Evolutionary conservation across 495 filamentous ascomycete species (phyloP).

Genomic region (Lasiosphaeriaceae sp.): DNA sequence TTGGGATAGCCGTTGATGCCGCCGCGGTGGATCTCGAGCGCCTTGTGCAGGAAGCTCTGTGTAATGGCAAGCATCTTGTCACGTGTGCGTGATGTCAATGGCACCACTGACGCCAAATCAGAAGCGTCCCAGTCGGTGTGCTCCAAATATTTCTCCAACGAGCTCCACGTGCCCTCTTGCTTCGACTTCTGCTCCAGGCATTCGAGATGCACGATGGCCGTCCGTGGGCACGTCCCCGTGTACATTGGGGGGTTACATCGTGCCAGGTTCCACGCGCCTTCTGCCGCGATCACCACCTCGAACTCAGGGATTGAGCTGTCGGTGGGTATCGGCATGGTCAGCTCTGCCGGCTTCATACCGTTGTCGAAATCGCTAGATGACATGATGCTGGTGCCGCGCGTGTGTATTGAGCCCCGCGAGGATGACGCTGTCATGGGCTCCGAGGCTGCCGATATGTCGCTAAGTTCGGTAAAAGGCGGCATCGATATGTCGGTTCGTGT

Average conservation of each 20-base stretch:
- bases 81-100: conserved; percentile 48
- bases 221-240: conserved; percentile 50
- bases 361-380: conserved; percentile 36
- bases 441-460: conserved; percentile 31
- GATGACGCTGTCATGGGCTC: conserved; percentile 35
- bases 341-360: conserved; percentile 28
- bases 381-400: conserved; percentile 42
- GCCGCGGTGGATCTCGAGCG: conserved; percentile 54
- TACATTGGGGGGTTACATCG: conserved; percentile 51
- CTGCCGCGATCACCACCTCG: conserved; percentile 48
- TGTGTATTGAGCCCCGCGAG: conserved; percentile 40
- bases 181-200: conserved; percentile 54
- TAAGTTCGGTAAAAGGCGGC: conserved; percentile 27
- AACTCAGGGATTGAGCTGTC: conserved; percentile 42
- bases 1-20: conserved; percentile 30
- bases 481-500: conserved; percentile 27
- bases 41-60: conserved; percentile 60
- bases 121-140: conserved; percentile 29
- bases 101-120: conserved; percentile 44
- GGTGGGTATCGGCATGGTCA: conserved; percentile 17
- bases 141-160: conserved; percentile 38
- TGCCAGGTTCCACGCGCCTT: conserved; percentile 54
- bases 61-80: conserved; percentile 62
- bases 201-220: conserved; percentile 56
- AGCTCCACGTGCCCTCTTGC: conserved; percentile 45